Evolutionary conservation across 345 rosid genomes (phyloP), one percentile per base, ranked within the genome.

Genomic region (Moringa oleifera): DNA sequence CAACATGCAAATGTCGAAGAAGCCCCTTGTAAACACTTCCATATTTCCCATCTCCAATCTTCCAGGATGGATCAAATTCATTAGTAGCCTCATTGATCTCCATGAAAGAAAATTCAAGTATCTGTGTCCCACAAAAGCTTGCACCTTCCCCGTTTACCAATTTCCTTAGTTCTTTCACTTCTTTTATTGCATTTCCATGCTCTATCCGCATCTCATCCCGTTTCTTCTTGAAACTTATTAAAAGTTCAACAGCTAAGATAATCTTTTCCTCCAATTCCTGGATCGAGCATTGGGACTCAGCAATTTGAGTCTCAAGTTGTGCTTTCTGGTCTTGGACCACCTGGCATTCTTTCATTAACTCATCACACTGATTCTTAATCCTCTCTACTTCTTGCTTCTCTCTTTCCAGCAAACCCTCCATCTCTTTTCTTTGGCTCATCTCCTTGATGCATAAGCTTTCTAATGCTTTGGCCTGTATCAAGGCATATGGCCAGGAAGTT

Each of bases 21-120:
- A 77, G 53, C 58, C 98, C 95, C 73, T 75, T 83, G 72, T 89
- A 92, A 50, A 84, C 71, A 70, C 84, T 84, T 70, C 98, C 98
- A 58, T 78, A 80, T 67, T 71, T 80, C 65, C 95, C 97, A 59
- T 89, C 98, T 63, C 90, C 88, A 63, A 93, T 89, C 77, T 81
- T 89, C 84, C 84, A 78, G 54, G 88, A 81, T 4, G 80, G 94
- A 57, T 92, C 93, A 51, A 92, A 85, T 28, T 80, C 65, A 46
- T 75, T 73, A 57, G 97, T 92, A 66, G 93, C 97, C 59, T 87
- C 81, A 59, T 76, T 86, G 71, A 92, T 76, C 75, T 92, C 97
- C 69, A 73, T 61, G 68, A 93, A 93, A 54, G 98, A 87, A 71
- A 84, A 86, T 22, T 84, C 90, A 61, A 89, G 85, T 57, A 85